phyloP scores from a whole-genome alignment of 768 basidiomycete species.

The Psilocybe azurescens region DNA sequence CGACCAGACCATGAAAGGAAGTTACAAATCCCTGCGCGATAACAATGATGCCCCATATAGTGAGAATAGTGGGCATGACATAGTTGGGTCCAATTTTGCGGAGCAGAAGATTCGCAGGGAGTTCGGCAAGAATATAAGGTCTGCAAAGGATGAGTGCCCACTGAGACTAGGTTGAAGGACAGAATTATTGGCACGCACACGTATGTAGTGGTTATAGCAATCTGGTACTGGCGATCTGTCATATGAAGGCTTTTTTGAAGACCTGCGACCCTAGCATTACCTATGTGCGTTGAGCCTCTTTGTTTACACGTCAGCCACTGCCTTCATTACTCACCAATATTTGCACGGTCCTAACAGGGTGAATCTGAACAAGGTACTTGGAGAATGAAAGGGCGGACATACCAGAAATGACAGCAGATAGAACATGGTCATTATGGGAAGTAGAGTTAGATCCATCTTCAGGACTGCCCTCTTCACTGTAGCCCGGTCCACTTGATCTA shows the following conservation, averaged over 20 bases:
- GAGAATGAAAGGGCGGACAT: background rate
- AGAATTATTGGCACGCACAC: conserved; percentile 23
- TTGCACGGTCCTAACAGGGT: conserved; percentile 34
- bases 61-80: conserved; percentile 53
- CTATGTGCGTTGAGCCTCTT: conserved; percentile 30
- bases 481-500: conserved; percentile 8
- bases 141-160: conserved; percentile 13
- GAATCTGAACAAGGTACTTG: background rate
- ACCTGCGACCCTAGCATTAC: conserved; percentile 54
- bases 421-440: conserved; percentile 43
- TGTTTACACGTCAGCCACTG: conserved; percentile 36
- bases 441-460: conserved; percentile 35
- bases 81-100: conserved; percentile 48
- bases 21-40: conserved; percentile 53
- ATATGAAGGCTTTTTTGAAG: conserved; percentile 49
- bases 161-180: background rate
- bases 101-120: conserved; percentile 53
- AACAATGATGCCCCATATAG: conserved; percentile 54
- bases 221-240: conserved; percentile 43
- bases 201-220: conserved; percentile 36
- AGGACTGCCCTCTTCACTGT: conserved; percentile 25
- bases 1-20: conserved; percentile 49
- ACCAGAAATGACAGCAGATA: conserved; percentile 43
- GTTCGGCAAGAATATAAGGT: conserved; percentile 51
- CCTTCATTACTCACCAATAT: conserved; percentile 30